Evolutionary conservation across 306 rosid species (phyloP), one percentile per base, ranked within the genome.

Genomic region (Geum urbanum): DNA sequence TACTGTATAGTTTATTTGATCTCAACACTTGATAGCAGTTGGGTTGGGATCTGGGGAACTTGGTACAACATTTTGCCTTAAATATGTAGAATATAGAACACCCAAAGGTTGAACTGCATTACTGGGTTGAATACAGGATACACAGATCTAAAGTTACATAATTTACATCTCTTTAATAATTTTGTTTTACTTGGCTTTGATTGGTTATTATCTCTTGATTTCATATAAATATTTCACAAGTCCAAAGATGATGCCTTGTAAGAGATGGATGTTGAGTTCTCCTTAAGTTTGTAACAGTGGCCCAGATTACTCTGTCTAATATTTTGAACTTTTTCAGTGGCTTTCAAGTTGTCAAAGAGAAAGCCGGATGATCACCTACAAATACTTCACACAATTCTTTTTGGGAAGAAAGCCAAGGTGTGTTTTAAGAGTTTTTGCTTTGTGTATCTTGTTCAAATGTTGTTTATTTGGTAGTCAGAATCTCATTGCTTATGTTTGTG

Each of bases 341-440:
- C 96, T 63, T 95, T 84, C 90, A 95, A 91, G 84, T 73, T 95
- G 79, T 86, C 95, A 0, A 95, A 95, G 95, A 86, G 99, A 83
- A 91, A 91, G 81, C 77, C 88, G 32, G 97, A 95, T 78, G 97
- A 95, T 66, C 91, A 82, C 76, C 88, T 95, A 71, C 97, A 95
- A 18, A 53, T 86, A 13, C 91, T 95, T 72, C 99, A 95, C 77
- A 77, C 74, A 16, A 74, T 95, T 75, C 92, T 95, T 70, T 95
- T 87, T 56, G 97, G 95, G 41, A 95, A 89, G 82, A 91, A 75
- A 77, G 81, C 95, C 24, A 95, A 95, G 96, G 99, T 95, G 61
- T 66, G 50, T 70, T 32, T 32, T 41, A 15, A 2, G 49, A 41
- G 41, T 76, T 51, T 11, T 76, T 62, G 54, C 63, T 66, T 69